Conservation (phyloP, 495 filamentous ascomycete species). For the Oleoguttula mirabilis region DNA sequence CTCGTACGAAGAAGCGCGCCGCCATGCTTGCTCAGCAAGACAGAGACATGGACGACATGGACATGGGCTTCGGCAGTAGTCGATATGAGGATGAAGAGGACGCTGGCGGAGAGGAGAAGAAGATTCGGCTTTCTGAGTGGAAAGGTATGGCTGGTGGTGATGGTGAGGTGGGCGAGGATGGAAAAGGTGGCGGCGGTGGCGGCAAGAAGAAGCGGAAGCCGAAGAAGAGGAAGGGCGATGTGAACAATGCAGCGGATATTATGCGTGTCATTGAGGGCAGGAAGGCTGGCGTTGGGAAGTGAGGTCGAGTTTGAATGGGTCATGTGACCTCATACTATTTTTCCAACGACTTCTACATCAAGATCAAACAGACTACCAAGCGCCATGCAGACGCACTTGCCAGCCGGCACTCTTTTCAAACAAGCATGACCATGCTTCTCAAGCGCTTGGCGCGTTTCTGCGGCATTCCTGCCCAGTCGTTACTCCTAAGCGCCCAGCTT, state of each 20-base stretch:
- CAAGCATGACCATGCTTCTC: no score
- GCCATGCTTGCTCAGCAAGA: slow-evolving; percentile 65
- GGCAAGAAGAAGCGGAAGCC: slow-evolving; percentile 63
- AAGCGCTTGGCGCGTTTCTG: no score
- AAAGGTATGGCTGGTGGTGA: slow-evolving; percentile 28
- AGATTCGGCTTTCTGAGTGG: slow-evolving; percentile 58
- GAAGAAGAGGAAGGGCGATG: slow-evolving; percentile 82
- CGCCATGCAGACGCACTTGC: no score
- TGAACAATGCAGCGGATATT: slow-evolving; percentile 67
- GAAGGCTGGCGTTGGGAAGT: slow-evolving; percentile 29
- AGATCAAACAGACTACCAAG: no score
- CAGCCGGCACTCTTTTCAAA: no score
- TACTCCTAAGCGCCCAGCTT: not conserved
- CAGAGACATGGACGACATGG: slow-evolving; percentile 83
- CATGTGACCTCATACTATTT: no score
- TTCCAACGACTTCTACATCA: no score
- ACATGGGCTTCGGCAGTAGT: slow-evolving; percentile 83
- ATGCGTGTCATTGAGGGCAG: slow-evolving; percentile 66
- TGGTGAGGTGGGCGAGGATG: slow-evolving; percentile 40
- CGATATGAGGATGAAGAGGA: slow-evolving; percentile 74
- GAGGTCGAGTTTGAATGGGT: no score
- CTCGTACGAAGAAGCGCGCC: slow-evolving; percentile 42
- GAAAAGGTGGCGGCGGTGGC: slow-evolving; percentile 35
- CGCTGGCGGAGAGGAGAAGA: slow-evolving; percentile 45
- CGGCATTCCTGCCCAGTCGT: no score